Evolutionary conservation across 2,329 filamentous ascomycete genomes (phyloP), one percentile per base, ranked within the genome.

Genomic region (Stachybotrys chlorohalonatus): DNA sequence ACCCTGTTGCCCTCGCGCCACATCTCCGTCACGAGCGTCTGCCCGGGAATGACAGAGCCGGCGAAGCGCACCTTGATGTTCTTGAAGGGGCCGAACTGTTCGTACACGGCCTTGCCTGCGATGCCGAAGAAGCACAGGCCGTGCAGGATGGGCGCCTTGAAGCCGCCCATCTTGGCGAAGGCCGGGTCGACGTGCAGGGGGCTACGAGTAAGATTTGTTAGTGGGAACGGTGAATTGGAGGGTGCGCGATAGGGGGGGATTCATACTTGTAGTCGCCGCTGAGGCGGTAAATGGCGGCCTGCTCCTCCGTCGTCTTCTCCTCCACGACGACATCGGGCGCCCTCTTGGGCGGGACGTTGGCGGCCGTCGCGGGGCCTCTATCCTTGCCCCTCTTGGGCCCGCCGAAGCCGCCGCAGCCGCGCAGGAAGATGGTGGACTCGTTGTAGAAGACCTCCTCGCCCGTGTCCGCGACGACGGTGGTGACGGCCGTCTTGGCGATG

Each of bases 361-460:
- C 76, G 2, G 88, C 86, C 3, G 90, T 95, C 49, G 89, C 84
- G 15, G 87, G 84, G 56, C 93, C 92, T 54, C 94, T 83, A 65
- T 95, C 87, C 16, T 73, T 67, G 31, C 86, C 84, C 75, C 92
- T 93, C 72, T 83, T 85, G 53, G 85, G 81, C 8, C 94, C 94
- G 54, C 87, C 91, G 65, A 97, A 97, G 54, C 92, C 91, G 60
- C 94, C 94, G 56, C 86, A 87, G 51, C 93, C 93, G 56, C 93
- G 86, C 60, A 99, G 84, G 78, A 99, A 96, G 61, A 92, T 83
- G n/a, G 88, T 93, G 59, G 83, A 84, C 73, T 99, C 94, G 74
- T 96, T 97, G 80, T 97, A 97, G 76, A 97, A 97, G 60, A 99
- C 75, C 56, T 95, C 88, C 69, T 95, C 89, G 63, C 90, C 90